phyloP scores from a whole-genome alignment of 352 stramenopile species.

The Globisporangium radiosum region DNA sequence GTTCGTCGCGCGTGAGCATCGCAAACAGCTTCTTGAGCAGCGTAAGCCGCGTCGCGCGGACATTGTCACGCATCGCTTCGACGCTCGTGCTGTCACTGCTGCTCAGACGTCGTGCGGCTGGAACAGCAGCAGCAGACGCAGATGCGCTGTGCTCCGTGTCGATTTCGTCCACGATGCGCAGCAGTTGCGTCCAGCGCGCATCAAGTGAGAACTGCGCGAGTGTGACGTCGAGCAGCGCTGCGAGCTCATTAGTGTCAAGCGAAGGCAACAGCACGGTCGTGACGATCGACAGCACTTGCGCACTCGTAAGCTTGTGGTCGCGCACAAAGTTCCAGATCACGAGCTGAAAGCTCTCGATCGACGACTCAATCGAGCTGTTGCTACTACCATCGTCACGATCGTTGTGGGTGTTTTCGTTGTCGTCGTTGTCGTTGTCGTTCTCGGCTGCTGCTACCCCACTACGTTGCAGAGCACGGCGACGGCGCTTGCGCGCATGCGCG shows the following conservation, averaged over 20 bases:
- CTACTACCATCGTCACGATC: constrained; percentile 6
- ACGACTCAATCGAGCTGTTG: constrained; percentile 6
- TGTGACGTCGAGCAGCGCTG: constrained; percentile 30
- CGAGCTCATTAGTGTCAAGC: constrained; percentile 38
- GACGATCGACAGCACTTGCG: constrained; percentile 37
- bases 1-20: constrained; percentile 50
- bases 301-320: constrained; percentile 37
- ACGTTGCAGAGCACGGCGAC: constrained; percentile 5
- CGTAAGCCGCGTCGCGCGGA: constrained; percentile 28
- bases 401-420: constrained; percentile 9
- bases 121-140: neutral
- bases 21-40: constrained; percentile 49
- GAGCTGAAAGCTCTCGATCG: constrained; percentile 51
- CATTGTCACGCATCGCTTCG: constrained; percentile 12
- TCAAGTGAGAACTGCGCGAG: constrained; percentile 30
- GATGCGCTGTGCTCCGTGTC: constrained; percentile 10
- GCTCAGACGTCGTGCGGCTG: neutral
- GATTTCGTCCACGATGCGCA: constrained; percentile 37
- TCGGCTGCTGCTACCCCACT: constrained; percentile 11
- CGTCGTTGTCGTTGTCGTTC: constrained; percentile 15
- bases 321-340: constrained; percentile 58
- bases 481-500: constrained; percentile 22
- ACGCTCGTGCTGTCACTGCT: neutral
- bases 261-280: constrained; percentile 35
- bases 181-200: constrained; percentile 35